These are phyloP conservation scores for Purpureocillium lavendulum DNA, from an alignment of 2,329 filamentous ascomycete species.

Conservation along the genomic window DNA sequence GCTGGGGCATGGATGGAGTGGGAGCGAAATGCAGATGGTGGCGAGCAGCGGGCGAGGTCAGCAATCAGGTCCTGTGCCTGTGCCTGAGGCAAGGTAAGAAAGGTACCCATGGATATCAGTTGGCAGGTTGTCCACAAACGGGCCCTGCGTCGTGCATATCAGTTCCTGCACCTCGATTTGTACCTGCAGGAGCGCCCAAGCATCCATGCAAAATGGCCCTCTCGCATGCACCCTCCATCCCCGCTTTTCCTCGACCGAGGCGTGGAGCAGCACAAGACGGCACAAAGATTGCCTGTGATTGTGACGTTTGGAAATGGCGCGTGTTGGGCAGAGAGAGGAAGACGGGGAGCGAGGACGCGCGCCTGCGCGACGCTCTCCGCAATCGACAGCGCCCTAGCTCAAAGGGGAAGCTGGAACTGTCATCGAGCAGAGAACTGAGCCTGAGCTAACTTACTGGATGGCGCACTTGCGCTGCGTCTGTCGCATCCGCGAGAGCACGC, in stretches of 20 bases:
- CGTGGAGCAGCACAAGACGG: conserved; percentile 11
- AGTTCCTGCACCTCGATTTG: background rate
- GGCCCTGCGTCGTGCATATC: background rate
- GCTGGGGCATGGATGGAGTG: no score
- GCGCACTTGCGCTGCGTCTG: no score
- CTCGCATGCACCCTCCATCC: no score
- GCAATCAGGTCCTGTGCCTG: no score
- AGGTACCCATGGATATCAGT: no score
- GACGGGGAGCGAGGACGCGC: no score
- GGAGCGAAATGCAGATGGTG: no score
- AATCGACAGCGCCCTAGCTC: background rate
- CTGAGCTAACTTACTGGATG: background rate
- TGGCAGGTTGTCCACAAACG: no score
- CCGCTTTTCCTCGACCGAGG: background rate
- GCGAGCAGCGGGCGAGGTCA: no score
- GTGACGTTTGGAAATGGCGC: background rate
- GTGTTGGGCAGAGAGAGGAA: background rate
- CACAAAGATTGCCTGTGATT: conserved; percentile 12
- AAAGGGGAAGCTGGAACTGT: background rate
- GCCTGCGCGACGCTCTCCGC: background rate
- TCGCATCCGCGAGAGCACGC: no score
- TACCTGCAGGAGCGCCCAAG: background rate
- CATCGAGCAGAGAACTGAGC: conserved; percentile 1
- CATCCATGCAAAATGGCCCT: no score
- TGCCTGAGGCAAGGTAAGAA: no score